Conservation (phyloP, 345 rosid genomes). For the Aurinia saxatilis region DNA sequence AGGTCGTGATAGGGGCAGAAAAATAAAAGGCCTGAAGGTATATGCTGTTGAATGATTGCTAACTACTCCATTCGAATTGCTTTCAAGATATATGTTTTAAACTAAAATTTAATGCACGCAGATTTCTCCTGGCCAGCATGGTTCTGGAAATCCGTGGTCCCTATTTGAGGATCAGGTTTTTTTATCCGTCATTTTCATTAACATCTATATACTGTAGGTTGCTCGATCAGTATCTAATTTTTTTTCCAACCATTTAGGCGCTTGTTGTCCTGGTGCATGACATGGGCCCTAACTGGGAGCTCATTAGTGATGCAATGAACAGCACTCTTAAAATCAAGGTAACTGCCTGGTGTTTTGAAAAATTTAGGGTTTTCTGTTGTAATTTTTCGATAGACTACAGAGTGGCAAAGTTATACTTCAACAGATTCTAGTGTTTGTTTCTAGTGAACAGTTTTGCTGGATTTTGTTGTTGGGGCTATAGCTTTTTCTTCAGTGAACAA, state of each 20-base stretch:
- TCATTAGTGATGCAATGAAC: slow-evolving; percentile 94
- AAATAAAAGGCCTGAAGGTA: slow-evolving; percentile 79
- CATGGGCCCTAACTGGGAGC: slow-evolving; percentile 99
- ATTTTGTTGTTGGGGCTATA: not conserved
- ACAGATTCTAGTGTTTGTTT: not conserved
- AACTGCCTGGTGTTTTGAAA: slow-evolving; percentile 13
- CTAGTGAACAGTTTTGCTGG: not conserved
- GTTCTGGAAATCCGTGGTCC: slow-evolving; percentile 89
- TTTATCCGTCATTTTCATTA: slow-evolving; percentile 6
- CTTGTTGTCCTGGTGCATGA: slow-evolving; percentile 98
- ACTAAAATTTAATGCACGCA: slow-evolving; percentile 33
- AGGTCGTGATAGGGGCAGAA: slow-evolving; percentile 71
- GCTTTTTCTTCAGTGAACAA: slow-evolving; percentile 2
- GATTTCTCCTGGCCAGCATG: slow-evolving; percentile 69
- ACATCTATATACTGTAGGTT: slow-evolving; percentile 14
- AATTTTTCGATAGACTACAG: not conserved
- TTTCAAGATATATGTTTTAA: not conserved
- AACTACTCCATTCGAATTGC: not conserved
- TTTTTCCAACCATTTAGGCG: slow-evolving; percentile 48
- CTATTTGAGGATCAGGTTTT: slow-evolving; percentile 95
- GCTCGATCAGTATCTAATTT: slow-evolving; percentile 19
- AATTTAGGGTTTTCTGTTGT: not conserved
- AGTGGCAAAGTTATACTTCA: slow-evolving; percentile 8
- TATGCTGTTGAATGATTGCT: slow-evolving; percentile 19
- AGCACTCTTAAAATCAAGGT: slow-evolving; percentile 90